These are phyloP conservation scores for Malassezia arunalokei DNA, from an alignment of 1,284 basidiomycete species.

Conservation along the genomic window DNA sequence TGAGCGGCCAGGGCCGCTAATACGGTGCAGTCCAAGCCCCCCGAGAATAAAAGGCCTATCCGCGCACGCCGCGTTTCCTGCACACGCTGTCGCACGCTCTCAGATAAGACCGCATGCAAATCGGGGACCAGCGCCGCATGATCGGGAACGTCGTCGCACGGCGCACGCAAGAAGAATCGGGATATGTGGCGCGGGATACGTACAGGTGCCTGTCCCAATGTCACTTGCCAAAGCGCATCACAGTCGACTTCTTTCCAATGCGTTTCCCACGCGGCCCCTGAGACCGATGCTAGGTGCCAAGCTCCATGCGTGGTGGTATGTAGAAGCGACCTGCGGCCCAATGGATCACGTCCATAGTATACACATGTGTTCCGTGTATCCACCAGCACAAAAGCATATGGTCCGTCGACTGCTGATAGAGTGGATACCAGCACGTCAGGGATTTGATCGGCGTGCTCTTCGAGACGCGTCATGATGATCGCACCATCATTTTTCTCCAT, in stretches of 20 bases:
- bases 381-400: slow-evolving; percentile 35
- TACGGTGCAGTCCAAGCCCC: slow-evolving; percentile 83
- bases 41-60: slow-evolving; percentile 82
- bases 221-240: slow-evolving; percentile 53
- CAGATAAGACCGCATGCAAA: slow-evolving; percentile 46
- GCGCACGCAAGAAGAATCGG: background rate
- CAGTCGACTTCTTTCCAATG: slow-evolving; percentile 58
- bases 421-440: background rate
- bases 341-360: slow-evolving; percentile 73
- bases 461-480: slow-evolving; percentile 19
- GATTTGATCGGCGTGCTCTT: background rate
- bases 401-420: slow-evolving; percentile 27
- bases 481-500: slow-evolving; percentile 24
- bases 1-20: slow-evolving; percentile 64
- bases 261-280: slow-evolving; percentile 30
- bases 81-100: slow-evolving; percentile 48
- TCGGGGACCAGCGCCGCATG: slow-evolving; percentile 24
- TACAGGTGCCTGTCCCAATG: slow-evolving; percentile 39
- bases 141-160: background rate
- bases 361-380: slow-evolving; percentile 48
- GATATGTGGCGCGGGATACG: background rate
- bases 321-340: slow-evolving; percentile 72
- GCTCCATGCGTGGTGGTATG: background rate
- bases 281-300: too few species aligned
- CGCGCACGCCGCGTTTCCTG: slow-evolving; percentile 50